Base-by-base conservation (phyloP, 2,329 filamentous ascomycete genomes). In the Xylaria sp. region DNA sequence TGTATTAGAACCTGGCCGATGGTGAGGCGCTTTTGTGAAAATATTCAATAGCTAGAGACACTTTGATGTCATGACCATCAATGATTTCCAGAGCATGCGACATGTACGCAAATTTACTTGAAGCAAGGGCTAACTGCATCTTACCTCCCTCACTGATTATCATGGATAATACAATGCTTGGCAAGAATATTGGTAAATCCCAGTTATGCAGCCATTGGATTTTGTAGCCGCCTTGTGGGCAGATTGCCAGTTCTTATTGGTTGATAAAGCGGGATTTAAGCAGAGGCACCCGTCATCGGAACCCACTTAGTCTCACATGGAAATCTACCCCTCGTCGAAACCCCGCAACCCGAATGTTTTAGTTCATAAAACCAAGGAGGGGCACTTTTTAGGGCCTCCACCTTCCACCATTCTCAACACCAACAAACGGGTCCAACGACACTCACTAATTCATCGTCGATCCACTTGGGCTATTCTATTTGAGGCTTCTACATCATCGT, bases 381-480 rank as follows among this genome's bases (percentile, higher is more conserved):
- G 70, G 70, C 70, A 72, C 51, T 58, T 43, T 68, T 62, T n/a
- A 8, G 31, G 54, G 39, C 65, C 62, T 64, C 69, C 69, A 71
- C 69, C 66, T 63, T 39, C 56, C 48, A 25, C 64, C 46, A 62
- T 59, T 48, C 20, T 65, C 64, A 70, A 63, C 64, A 65, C 58
- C 64, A 64, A 25, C 55, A 7, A 7, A 25, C 28, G 46, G 62
- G 65, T 58, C 31, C 48, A 48, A 25, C 55, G 3, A 25, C 28
- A 36, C 54, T 52, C 46, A 68, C 64, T 68, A 72, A 56, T 60
- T 57, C 64, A 67, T 65, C 66, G 23, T 71, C 66, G 69, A 62
- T 72, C 69, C 69, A 70, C 69, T 62, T 64, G 62, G 59, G 60
- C 52, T 54, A 56, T 68, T 64, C 46, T 54, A 28, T 61, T 64